These are phyloP conservation scores for Penicillium lagena DNA, from an alignment of 495 filamentous ascomycete species.

Conservation along the genomic window DNA sequence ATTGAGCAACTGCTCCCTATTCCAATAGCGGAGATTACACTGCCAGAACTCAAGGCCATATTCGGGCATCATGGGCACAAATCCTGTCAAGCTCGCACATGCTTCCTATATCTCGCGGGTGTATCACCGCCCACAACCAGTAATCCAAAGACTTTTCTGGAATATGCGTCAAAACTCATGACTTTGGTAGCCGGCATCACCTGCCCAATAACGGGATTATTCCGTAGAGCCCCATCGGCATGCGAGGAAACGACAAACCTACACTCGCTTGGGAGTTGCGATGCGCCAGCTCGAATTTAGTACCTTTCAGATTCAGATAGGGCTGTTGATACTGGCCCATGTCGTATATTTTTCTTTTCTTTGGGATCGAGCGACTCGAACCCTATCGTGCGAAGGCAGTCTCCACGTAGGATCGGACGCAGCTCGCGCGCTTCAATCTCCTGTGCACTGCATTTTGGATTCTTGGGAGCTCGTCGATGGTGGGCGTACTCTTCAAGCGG, in stretches of 20 bases:
- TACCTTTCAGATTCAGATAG: constrained; percentile 48
- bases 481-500: constrained; percentile 52
- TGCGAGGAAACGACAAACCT: constrained; percentile 45
- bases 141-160: constrained; percentile 48
- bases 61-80: constrained; percentile 56
- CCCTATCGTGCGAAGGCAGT: constrained; percentile 47
- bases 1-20: constrained; percentile 49
- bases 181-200: constrained; percentile 49
- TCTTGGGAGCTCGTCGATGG: constrained; percentile 40
- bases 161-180: constrained; percentile 52
- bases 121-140: constrained; percentile 51
- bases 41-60: constrained; percentile 59
- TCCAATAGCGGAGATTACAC: constrained; percentile 54
- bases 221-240: constrained; percentile 55
- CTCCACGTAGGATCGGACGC: constrained; percentile 41
- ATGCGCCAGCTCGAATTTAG: constrained; percentile 53
- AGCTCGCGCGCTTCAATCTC: constrained; percentile 49
- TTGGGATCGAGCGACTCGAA: constrained; percentile 42
- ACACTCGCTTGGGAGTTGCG: constrained; percentile 55
- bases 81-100: constrained; percentile 45
- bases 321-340: constrained; percentile 61
- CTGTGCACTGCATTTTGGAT: constrained; percentile 51
- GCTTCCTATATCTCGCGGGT: constrained; percentile 45
- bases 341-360: constrained; percentile 54
- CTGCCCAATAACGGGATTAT: constrained; percentile 49